Evolutionary conservation across 2,329 filamentous ascomycete species (phyloP), one percentile per base, ranked within the genome.

Genomic region (Dactylellina parvicollis): DNA sequence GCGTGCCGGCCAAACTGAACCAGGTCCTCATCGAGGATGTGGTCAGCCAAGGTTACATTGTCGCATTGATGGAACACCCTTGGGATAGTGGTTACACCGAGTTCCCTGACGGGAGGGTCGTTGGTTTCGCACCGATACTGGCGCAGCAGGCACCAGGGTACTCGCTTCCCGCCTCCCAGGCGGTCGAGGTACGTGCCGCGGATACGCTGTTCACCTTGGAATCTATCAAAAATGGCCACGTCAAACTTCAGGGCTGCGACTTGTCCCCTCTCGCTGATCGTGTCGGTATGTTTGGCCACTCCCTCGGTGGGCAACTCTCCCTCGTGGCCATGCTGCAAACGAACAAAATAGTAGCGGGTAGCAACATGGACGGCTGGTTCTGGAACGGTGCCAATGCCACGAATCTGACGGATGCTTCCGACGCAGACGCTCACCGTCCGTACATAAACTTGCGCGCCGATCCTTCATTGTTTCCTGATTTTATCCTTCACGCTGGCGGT

Each of bases 321-420:
- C 59, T 65, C 30, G 50, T 72, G 10, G 34, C 46, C 14, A 59
- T 54, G 50, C 28, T 64, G 26, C 57, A 60, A n/a, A 59, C 67
- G 2, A 12, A 32, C 1, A 65, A 38, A n/a, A 60, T 72, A 28
- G 49, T 59, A 26, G 42, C 56, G 18, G 59, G 67, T 4, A 65
- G 22, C 18, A 65, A 65, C 20, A 72, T 72, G 49, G 49, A 72
- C 42, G 66, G 57, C 12, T 71, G 66, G 66, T 70, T 67, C 40
- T 56, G 47, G 50, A 62, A 62, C 28, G 46, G 56, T 36, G 66
- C 66, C 1, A 64, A 71, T 38, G 66, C 57, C 16, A 64, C 57
- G n/a, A 56, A 64, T 24, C 32, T 72, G 12, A 72, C 57, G 2
- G 20, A 59, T 22, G 50, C 50, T 4, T 34, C 40, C 4, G 30